Conservation (phyloP, 2,329 filamentous ascomycete genomes). For the Aspergillus sp. region DNA sequence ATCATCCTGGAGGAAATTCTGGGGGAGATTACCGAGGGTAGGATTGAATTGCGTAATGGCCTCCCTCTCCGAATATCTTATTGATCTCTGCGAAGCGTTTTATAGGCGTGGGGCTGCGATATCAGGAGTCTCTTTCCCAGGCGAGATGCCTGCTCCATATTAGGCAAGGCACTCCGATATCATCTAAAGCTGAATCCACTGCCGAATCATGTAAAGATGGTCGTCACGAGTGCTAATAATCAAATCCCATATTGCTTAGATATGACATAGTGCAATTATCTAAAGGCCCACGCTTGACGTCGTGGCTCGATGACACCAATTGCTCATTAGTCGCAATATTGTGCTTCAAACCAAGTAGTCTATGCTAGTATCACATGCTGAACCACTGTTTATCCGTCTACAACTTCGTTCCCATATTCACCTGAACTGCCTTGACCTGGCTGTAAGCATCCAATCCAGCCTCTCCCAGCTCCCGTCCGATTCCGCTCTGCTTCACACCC, state of each 20-base stretch:
- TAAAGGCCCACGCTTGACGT: no score
- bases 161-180: background rate
- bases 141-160: background rate
- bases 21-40: background rate
- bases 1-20: background rate
- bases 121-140: background rate
- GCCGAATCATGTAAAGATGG: background rate
- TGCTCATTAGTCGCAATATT: no score
- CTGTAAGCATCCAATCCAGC: constrained; percentile 40
- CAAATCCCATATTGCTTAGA: no score
- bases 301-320: no score
- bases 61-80: background rate
- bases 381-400: background rate
- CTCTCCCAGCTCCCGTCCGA: constrained; percentile 38
- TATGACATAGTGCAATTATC: background rate
- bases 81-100: no score
- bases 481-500: constrained; percentile 38
- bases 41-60: background rate
- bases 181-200: background rate
- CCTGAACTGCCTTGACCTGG: constrained; percentile 27
- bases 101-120: background rate
- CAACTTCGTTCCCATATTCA: background rate
- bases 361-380: no score
- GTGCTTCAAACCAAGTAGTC: no score
- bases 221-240: background rate